Percentiles rank a stretch among this genome's conserved stretches.
Conservation (phyloP, 345 rosid genomes). For the Populus alba region DNA sequence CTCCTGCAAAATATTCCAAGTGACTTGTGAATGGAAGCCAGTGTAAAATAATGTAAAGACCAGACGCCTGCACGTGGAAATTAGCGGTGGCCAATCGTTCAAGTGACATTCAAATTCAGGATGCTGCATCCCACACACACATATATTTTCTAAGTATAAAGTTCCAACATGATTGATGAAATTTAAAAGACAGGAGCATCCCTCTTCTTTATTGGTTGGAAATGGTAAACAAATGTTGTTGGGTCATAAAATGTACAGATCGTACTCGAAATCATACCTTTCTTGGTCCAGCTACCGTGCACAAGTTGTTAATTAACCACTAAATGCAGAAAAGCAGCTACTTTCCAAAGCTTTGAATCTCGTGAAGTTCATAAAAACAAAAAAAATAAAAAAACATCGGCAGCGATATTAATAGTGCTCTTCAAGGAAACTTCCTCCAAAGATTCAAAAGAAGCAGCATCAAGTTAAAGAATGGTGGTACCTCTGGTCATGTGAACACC, state of each 20-base stretch:
- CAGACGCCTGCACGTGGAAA: neutral
- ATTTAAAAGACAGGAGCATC: neutral
- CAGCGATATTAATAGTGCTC: neutral
- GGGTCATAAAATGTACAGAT: neutral
- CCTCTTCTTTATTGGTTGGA: neutral
- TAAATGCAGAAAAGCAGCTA: no score
- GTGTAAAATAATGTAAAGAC: neutral
- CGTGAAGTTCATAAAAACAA: neutral
- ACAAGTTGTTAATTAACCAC: neutral
- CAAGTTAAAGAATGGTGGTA: conserved; percentile 1
- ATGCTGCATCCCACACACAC: neutral
- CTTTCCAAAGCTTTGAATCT: neutral
- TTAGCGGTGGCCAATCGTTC: neutral
- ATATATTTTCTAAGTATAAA: neutral
- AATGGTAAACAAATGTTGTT: neutral
- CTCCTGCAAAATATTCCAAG: neutral
- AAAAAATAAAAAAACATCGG: neutral
- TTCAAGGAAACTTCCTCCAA: conserved; percentile 27
- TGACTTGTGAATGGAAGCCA: neutral
- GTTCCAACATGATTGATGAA: neutral
- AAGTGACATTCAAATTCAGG: neutral
- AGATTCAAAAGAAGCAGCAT: neutral
- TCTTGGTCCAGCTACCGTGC: neutral
- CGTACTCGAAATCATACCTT: conserved; percentile 11
- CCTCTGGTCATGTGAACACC: neutral